Evolutionary conservation across 768 basidiomycete species (phyloP), one percentile per base, ranked within the genome.

Genomic region (Mrakia blollopis): DNA sequence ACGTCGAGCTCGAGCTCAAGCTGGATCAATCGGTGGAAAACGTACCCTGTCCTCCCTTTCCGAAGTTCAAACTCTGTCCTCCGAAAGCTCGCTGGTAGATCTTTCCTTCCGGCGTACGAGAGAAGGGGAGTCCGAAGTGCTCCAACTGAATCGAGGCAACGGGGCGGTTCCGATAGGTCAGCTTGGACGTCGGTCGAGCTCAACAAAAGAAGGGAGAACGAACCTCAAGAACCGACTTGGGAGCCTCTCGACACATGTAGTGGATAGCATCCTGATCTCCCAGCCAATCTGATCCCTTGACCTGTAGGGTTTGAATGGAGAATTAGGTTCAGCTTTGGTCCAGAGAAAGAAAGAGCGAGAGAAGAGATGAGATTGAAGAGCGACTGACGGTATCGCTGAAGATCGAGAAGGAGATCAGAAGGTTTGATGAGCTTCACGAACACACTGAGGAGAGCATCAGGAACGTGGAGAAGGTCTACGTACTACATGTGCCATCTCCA

Each of bases 181-280:
- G 65, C 65, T 23, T 10, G 2, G 2, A 25, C 23, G 8, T 41
- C 35, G 10, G 16, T 32, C 32, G 77, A 86, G 47, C 44, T 41
- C 23, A 50, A 35, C 35, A 32, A 18, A n/a, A 37, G 37, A 8
- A 2, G n/a, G 50, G 1, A 37, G 39, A n/a, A 52, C 61, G 37
- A 74, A 91, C 94, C 88, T 98, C 95, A 71, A 95, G 89, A 79
- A 98, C 95, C 47, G 92, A 91, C 83, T 90, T 87, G 72, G 95
- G 96, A 60, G 97, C 97, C 85, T 99, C 97, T 52, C 94, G 88
- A 84, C 94, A 97, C 97, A 99, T 99, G 86, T 98, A 99, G 83
- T 98, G 97, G 81, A 99, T 98, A 69, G 97, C 97, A 82, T 99
- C 97, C 85, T 95, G 94, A 86, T 99, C 97, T 84, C 97, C 97